These are phyloP conservation scores for Capsicum rhomboideum DNA, from an alignment of 257 asterid species.

Conservation along the genomic window DNA sequence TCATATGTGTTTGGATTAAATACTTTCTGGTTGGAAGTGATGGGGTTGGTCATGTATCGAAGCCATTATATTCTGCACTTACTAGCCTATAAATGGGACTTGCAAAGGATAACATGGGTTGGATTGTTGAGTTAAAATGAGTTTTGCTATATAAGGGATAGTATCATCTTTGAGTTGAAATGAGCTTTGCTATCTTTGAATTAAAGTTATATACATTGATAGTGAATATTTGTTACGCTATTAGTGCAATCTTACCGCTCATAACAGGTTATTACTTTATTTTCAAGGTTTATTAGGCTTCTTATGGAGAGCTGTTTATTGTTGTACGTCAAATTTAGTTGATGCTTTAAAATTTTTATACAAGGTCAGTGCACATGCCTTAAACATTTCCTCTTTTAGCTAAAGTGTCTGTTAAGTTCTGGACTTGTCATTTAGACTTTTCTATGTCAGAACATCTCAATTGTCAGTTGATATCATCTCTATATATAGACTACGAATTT, in stretches of 20 bases:
- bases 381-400: too few relatives aligned
- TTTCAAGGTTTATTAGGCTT: neutral
- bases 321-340: neutral
- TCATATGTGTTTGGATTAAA: neutral
- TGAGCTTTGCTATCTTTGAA: slow-evolving; percentile 10
- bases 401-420: too few relatives aligned
- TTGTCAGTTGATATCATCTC: too few relatives aligned
- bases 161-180: too few relatives aligned
- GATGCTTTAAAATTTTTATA: neutral
- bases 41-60: slow-evolving; percentile 76
- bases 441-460: too few relatives aligned
- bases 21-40: slow-evolving; percentile 21
- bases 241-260: neutral
- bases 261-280: neutral
- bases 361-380: neutral
- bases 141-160: too few relatives aligned
- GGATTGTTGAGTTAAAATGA: slow-evolving; percentile 64
- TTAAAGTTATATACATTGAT: neutral
- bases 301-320: neutral
- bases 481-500: too few relatives aligned
- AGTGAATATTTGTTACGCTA: neutral
- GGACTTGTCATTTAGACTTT: neutral
- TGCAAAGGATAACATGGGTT: slow-evolving; percentile 65
- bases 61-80: slow-evolving; percentile 68
- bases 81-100: slow-evolving; percentile 92